phyloP scores from a whole-genome alignment of 2,329 filamentous ascomycete genomes.

The Stagonosporopsis vannaccii region DNA sequence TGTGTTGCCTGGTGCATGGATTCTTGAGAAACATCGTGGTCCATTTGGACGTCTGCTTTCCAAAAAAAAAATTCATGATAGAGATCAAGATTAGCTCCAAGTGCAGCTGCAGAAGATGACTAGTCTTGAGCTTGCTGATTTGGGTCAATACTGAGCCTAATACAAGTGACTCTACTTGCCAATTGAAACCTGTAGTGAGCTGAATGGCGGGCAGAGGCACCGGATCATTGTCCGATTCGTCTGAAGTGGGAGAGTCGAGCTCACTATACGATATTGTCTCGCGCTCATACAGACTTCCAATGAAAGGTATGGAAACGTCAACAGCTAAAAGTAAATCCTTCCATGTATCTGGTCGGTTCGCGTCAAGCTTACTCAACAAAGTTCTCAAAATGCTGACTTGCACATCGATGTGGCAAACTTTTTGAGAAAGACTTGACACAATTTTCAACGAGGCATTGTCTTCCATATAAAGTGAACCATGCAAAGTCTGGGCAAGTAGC shows the following conservation, averaged over 20 bases:
- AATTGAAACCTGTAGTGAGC: too few species aligned
- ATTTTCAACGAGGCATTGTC: conserved; percentile 39
- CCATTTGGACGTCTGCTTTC: conserved; percentile 33
- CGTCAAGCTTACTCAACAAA: conserved; percentile 40
- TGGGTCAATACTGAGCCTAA: too few species aligned
- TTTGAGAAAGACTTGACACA: conserved; percentile 39
- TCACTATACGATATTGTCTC: conserved; percentile 30
- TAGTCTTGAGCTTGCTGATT: neutral
- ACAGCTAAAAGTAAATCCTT: conserved; percentile 34
- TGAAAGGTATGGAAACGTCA: conserved; percentile 41
- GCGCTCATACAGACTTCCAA: conserved; percentile 48
- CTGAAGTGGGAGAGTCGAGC: too few species aligned
- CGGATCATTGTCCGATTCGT: conserved; percentile 14
- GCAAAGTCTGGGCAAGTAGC: conserved; percentile 50
- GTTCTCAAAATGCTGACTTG: conserved; percentile 43
- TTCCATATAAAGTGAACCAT: conserved; percentile 43
- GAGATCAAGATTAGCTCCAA: conserved; percentile 34
- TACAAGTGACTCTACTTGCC: too few species aligned
- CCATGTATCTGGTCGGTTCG: neutral
- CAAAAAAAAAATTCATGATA: conserved; percentile 16
- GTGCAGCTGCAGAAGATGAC: conserved; percentile 10
- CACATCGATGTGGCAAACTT: conserved; percentile 49
- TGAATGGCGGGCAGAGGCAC: conserved; percentile 35
- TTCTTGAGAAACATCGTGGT: conserved; percentile 34
- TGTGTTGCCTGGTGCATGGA: too few species aligned